phyloP scores from a whole-genome alignment of 768 basidiomycete genomes.

The Tylopilus intermedius region DNA sequence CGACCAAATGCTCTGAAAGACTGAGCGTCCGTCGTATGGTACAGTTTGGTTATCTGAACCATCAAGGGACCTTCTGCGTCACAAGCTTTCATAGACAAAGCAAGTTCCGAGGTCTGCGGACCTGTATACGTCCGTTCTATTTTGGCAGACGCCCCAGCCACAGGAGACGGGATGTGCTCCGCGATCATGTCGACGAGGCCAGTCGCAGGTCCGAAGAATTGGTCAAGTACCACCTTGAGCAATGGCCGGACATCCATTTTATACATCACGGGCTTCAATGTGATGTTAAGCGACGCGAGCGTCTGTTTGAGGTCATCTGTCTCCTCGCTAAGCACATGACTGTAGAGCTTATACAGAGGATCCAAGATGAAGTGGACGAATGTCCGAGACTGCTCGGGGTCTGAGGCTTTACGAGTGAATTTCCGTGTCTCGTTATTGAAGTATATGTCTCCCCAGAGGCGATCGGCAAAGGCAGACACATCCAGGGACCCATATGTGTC shows the following conservation, averaged over 20 bases:
- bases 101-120: conserved; percentile 76
- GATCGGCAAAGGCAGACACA: conserved; percentile 77
- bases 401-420: conserved; percentile 81
- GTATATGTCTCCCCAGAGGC: conserved; percentile 98
- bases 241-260: conserved; percentile 98
- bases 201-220: conserved; percentile 89
- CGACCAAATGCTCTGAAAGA: conserved; percentile 96
- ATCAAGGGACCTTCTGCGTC: conserved; percentile 83
- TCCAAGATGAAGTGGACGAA: conserved; percentile 97
- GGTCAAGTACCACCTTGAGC: conserved; percentile 86
- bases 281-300: conserved; percentile 69
- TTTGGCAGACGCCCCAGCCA: conserved; percentile 55
- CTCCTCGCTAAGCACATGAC: conserved; percentile 90
- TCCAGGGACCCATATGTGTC: conserved; percentile 86
- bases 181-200: conserved; percentile 92
- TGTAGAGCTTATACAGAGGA: conserved; percentile 96
- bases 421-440: conserved; percentile 81
- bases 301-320: conserved; percentile 83
- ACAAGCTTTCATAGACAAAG: conserved; percentile 74
- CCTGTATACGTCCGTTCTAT: conserved; percentile 86
- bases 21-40: conserved; percentile 94
- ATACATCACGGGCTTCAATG: conserved; percentile 88
- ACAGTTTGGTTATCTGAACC: conserved; percentile 90
- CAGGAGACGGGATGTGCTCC: conserved; percentile 83
- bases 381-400: conserved; percentile 68